These are phyloP conservation scores for Kazachstania sp. DNA, from an alignment of 1,139 yeast genomes.

Conservation along the genomic window DNA sequence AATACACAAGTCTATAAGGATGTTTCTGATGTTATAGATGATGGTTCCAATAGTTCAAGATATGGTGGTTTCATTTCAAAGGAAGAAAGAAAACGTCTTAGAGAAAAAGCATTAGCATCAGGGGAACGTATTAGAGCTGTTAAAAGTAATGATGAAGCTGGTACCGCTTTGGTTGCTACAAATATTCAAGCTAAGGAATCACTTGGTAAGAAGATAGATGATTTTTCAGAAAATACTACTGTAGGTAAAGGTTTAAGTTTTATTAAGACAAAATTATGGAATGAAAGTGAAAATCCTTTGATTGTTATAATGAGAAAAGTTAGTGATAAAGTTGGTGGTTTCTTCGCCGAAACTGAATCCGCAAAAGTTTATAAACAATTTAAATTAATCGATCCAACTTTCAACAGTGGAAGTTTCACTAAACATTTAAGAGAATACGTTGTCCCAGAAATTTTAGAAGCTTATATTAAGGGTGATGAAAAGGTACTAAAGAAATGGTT, in stretches of 20 bases:
- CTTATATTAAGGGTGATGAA: constrained; percentile 88
- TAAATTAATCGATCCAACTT: constrained; percentile 83
- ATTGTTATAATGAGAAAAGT: constrained; percentile 74
- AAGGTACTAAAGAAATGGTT: constrained; percentile 80
- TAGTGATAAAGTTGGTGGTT: constrained; percentile 70
- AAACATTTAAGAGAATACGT: constrained; percentile 84
- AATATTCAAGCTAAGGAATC: constrained; percentile 68
- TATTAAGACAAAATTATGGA: constrained; percentile 66
- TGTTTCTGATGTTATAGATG: constrained; percentile 82
- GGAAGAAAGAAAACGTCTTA: constrained; percentile 69
- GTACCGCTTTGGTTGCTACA: constrained; percentile 73
- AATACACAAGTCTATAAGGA: constrained; percentile 84
- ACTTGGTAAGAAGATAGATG: constrained; percentile 60
- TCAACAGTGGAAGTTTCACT: constrained; percentile 71
- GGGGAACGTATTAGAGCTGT: constrained; percentile 60
- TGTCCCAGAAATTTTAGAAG: constrained; percentile 91
- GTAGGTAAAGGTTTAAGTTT: constrained; percentile 59
- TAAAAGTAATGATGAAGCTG: constrained; percentile 78
- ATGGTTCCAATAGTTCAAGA: constrained; percentile 73
- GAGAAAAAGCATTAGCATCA: constrained; percentile 57
- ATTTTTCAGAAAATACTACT: constrained; percentile 58
- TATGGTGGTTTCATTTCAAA: constrained; percentile 91
- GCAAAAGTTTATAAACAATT: constrained; percentile 84
- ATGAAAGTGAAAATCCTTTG: constrained; percentile 91
- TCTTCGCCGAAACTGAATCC: constrained; percentile 93